Percentiles rank a stretch among this genome's conserved stretches.
phyloP scores from a whole-genome alignment of 441 rosid genomes.

The Metrosideros polymorpha region DNA sequence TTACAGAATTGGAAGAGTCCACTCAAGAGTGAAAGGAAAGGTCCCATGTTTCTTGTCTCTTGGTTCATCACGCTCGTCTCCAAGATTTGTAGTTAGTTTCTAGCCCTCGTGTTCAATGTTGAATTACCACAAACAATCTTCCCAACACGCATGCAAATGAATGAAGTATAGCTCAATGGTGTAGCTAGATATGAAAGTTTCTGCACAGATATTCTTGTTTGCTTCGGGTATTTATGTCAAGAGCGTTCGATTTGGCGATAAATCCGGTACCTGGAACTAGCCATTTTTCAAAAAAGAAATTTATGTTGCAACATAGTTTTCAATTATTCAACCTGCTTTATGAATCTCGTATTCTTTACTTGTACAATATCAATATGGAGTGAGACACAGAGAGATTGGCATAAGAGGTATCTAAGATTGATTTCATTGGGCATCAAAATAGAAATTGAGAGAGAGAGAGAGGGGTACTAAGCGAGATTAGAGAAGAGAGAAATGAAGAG shows the following conservation, averaged over 20 bases:
- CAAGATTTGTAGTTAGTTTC: background rate
- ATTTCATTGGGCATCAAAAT: background rate
- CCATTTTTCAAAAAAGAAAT: background rate
- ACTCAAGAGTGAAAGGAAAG: background rate
- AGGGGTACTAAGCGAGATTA: background rate
- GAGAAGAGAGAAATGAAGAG: background rate
- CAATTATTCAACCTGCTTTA: background rate
- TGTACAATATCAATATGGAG: background rate
- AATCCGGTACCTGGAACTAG: rapidly evolving
- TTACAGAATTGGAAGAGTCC: background rate
- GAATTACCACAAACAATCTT: background rate
- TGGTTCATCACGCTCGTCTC: background rate
- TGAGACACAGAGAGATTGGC: background rate
- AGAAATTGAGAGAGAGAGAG: background rate
- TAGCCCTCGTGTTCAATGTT: background rate
- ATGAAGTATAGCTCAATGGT: background rate
- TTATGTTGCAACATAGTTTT: background rate
- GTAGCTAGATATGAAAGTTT: background rate
- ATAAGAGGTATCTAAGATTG: background rate
- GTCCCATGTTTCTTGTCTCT: background rate
- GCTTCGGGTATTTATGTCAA: background rate
- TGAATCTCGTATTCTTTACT: background rate
- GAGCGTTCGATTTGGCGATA: background rate
- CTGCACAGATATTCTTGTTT: background rate
- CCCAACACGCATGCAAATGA: background rate